Evolutionary conservation across 2,329 filamentous ascomycete genomes (phyloP).

Genomic region (Xylariaceae sp.): DNA sequence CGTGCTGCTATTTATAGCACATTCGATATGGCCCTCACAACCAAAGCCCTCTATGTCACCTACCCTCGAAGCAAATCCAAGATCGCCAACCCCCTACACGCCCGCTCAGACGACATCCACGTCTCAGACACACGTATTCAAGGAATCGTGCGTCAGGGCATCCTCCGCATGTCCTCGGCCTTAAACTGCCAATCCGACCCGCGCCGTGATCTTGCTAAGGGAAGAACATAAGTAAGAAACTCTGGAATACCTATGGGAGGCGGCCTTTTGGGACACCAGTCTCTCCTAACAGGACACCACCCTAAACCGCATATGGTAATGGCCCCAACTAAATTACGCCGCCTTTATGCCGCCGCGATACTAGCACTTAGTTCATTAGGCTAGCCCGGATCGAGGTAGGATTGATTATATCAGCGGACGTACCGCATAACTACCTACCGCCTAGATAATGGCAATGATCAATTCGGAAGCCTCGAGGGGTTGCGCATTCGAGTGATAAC

Average conservation of each 20-base stretch:
- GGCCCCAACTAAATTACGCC: no score
- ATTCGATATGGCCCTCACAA: neutral
- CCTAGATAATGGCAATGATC: no score
- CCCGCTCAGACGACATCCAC: neutral
- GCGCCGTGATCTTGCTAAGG: constrained; percentile 8
- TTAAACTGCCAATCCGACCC: constrained; percentile 13
- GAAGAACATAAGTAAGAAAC: constrained; percentile 11
- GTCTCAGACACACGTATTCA: constrained; percentile 9
- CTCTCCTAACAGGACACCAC: no score
- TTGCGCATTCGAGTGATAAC: no score
- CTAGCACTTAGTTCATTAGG: no score
- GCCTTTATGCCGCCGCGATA: no score
- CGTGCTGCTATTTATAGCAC: neutral
- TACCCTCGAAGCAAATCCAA: constrained; percentile 8
- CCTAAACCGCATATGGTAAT: no score
- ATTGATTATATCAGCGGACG: no score
- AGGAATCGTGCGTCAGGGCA: constrained; percentile 10
- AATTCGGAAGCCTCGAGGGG: no score
- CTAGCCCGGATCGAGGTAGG: no score
- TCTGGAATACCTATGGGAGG: constrained; percentile 12
- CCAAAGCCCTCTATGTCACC: neutral
- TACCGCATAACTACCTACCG: no score
- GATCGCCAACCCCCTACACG: constrained; percentile 3
- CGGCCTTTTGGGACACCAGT: no score
- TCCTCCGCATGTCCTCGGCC: constrained; percentile 7